These are phyloP conservation scores for Leccinum subtestaceum DNA, from an alignment of 768 basidiomycete genomes.

Conservation along the genomic window DNA sequence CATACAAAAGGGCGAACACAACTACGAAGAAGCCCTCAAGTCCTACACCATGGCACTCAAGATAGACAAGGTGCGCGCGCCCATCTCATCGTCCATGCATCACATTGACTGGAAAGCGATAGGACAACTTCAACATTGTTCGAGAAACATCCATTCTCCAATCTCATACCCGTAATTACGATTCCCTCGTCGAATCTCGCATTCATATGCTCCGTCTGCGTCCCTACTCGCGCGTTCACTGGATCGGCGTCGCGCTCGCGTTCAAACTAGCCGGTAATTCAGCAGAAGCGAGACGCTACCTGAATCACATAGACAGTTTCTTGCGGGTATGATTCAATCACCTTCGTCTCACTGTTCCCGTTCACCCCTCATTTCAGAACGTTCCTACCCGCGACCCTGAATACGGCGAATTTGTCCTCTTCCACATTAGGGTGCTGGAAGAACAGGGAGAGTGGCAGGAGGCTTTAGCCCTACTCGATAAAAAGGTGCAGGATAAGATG, in stretches of 20 bases:
- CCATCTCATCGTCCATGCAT: neutral
- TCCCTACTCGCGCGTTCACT: slow-evolving; percentile 82
- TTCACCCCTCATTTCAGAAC: slow-evolving; percentile 45
- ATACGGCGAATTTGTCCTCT: slow-evolving; percentile 78
- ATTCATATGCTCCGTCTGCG: slow-evolving; percentile 75
- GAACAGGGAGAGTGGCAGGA: slow-evolving; percentile 61
- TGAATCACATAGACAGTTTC: slow-evolving; percentile 68
- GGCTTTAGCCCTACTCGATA: slow-evolving; percentile 63
- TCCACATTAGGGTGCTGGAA: slow-evolving; percentile 71
- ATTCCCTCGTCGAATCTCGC: slow-evolving; percentile 77
- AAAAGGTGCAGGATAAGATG: slow-evolving; percentile 56
- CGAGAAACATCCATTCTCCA: slow-evolving; percentile 88
- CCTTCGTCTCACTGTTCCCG: neutral
- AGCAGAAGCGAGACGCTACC: slow-evolving; percentile 62
- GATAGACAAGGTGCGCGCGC: slow-evolving; percentile 74
- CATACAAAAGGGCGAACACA: slow-evolving; percentile 90
- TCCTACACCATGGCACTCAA: slow-evolving; percentile 87
- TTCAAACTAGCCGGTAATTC: slow-evolving; percentile 80
- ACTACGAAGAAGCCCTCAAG: slow-evolving; percentile 91
- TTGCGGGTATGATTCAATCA: slow-evolving; percentile 52
- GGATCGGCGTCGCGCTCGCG: slow-evolving; percentile 87
- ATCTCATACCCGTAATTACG: slow-evolving; percentile 80
- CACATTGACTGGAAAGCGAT: slow-evolving; percentile 2
- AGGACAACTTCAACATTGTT: slow-evolving; percentile 95
- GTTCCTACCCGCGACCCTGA: slow-evolving; percentile 78